Percentiles rank a stretch among this genome's conserved stretches.
phyloP scores from a whole-genome alignment of 176 grass and related monocot genomes.

The Hsuehochloa calcarea region DNA sequence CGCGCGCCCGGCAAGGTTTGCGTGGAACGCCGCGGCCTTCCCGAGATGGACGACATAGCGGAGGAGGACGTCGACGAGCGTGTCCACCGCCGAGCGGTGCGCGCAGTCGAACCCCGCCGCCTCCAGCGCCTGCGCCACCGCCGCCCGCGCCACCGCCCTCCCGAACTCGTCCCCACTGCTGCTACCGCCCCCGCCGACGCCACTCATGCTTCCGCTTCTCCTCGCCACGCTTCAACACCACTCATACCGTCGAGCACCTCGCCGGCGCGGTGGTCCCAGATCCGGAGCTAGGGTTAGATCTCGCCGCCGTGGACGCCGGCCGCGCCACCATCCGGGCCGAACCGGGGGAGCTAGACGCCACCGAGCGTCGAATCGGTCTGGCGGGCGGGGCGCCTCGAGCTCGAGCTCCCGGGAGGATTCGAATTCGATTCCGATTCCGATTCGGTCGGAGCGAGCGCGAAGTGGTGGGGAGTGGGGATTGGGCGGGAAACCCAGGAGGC shows the following conservation, averaged over 20 bases:
- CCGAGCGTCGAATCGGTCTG: conserved; percentile 19
- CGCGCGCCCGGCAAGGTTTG: conserved; percentile 65
- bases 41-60: conserved; percentile 75
- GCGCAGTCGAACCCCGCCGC: conserved; percentile 58
- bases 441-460: not conserved
- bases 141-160: conserved; percentile 55
- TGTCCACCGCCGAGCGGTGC: conserved; percentile 61
- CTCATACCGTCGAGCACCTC: conserved; percentile 46
- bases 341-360: not conserved
- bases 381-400: not conserved
- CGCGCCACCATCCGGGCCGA: conserved; percentile 7
- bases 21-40: conserved; percentile 55
- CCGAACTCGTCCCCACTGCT: conserved; percentile 61
- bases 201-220: conserved; percentile 39
- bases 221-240: not conserved
- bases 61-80: conserved; percentile 59
- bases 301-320: not conserved
- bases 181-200: not conserved
- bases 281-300: conserved; percentile 64
- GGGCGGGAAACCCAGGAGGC: conserved; percentile 20
- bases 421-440: conserved; percentile 21
- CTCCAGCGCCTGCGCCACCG: conserved; percentile 71
- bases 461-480: not conserved
- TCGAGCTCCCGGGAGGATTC: not conserved
- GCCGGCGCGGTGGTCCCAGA: conserved; percentile 49